A percentile compares a stretch with the other conserved stretches of the same genome.
Evolutionary conservation across 2,329 filamentous ascomycete species (phyloP).

Genomic region (Penicillium sp.): DNA sequence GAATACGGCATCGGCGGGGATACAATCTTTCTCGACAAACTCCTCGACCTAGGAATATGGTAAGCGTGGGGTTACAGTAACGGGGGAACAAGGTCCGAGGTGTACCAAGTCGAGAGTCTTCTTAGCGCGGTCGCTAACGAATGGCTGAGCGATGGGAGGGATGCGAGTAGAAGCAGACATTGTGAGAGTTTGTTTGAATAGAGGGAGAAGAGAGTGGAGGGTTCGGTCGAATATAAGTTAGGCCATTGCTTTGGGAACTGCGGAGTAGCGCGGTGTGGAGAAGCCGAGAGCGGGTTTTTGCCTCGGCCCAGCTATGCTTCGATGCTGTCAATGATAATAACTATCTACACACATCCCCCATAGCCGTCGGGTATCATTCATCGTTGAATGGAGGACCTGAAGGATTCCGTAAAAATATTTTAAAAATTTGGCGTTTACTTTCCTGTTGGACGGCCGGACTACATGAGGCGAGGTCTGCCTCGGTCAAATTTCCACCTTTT

Average conservation of each 20-base stretch:
- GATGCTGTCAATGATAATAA: neutral
- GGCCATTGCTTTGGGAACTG: slow-evolving; percentile 14
- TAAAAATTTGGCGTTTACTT: neutral
- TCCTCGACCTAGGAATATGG: slow-evolving; percentile 67
- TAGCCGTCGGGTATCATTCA: neutral
- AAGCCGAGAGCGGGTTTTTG: slow-evolving; percentile 29
- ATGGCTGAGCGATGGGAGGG: slow-evolving; percentile 57
- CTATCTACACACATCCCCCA: neutral
- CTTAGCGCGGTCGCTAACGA: slow-evolving; percentile 80
- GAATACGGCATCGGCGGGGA: slow-evolving; percentile 78
- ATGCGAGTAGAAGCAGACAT: slow-evolving; percentile 56
- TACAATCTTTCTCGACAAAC: slow-evolving; percentile 95
- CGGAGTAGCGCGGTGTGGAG: slow-evolving; percentile 29
- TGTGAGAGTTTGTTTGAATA: slow-evolving; percentile 12
- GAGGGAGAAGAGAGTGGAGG: slow-evolving; percentile 3
- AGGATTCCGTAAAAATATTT: neutral
- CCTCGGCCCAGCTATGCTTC: slow-evolving; percentile 23
- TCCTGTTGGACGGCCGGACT: neutral
- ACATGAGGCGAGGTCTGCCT: neutral
- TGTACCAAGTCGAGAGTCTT: slow-evolving; percentile 73
- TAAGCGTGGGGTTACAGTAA: slow-evolving; percentile 4
- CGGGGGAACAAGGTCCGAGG: neutral
- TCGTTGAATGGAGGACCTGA: no score
- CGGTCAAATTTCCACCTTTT: slow-evolving; percentile 3
- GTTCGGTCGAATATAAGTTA: slow-evolving; percentile 19